phyloP scores from a whole-genome alignment of 345 rosid genomes.

The Passiflora organensis region DNA sequence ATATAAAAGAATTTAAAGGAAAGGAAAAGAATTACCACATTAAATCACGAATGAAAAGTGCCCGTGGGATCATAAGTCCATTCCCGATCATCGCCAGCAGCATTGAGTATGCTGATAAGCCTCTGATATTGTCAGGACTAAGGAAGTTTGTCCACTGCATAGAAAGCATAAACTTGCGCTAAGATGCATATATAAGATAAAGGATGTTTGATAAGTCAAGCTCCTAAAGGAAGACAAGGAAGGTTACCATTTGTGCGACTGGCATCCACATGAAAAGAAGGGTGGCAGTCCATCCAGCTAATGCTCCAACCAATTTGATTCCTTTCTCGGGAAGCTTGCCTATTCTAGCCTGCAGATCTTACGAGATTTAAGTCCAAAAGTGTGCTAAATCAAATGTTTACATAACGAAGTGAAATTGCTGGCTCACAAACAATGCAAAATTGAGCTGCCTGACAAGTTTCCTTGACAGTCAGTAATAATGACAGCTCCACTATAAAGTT shows the following conservation, averaged over 20 bases:
- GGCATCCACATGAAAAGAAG: constrained; percentile 99
- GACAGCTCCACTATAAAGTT: not conserved
- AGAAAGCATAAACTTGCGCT: constrained; percentile 18
- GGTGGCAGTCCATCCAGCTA: constrained; percentile 96
- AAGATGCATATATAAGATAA: constrained; percentile 6
- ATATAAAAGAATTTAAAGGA: not conserved
- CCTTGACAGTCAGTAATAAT: not conserved
- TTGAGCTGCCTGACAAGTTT: not conserved
- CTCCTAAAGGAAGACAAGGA: constrained; percentile 6
- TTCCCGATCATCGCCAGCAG: constrained; percentile 87
- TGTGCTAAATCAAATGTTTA: constrained; percentile 2
- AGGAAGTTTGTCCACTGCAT: constrained; percentile 87
- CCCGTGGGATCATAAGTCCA: constrained; percentile 91
- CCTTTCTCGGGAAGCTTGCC: constrained; percentile 70
- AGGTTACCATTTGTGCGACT: constrained; percentile 71
- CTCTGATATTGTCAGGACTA: constrained; percentile 78
- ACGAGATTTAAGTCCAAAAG: constrained; percentile 24
- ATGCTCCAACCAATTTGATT: constrained; percentile 51
- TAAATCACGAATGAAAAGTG: constrained; percentile 79
- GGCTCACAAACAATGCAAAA: not conserved
- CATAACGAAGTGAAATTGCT: not conserved
- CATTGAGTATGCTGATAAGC: constrained; percentile 79
- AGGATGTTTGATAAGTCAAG: not conserved
- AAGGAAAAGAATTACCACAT: constrained; percentile 73
- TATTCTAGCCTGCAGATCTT: constrained; percentile 62